Evolutionary conservation across 176 grass and related monocot genomes (phyloP).

Genomic region (Rhipidocladum racemiflorum): DNA sequence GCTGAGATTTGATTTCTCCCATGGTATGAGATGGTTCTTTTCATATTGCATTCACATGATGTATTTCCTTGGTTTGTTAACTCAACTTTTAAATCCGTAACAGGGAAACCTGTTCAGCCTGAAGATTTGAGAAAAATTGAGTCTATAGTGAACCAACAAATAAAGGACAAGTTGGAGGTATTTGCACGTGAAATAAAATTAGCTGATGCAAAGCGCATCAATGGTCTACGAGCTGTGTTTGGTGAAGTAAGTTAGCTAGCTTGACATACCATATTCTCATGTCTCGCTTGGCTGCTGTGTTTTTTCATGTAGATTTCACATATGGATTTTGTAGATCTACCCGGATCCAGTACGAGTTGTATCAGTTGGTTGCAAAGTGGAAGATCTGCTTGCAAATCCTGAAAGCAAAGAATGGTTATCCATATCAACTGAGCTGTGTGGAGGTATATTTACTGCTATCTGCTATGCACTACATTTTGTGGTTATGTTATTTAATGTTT

Average conservation of each 20-base stretch:
- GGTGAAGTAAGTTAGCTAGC: conserved; percentile 59
- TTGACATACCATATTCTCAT: not conserved
- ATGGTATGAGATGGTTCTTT: conserved; percentile 55
- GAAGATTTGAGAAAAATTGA: conserved; percentile 96
- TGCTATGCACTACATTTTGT: conserved; percentile 2
- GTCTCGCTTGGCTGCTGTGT: conserved; percentile 7
- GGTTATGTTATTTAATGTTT: conserved; percentile 4
- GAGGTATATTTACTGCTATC: conserved; percentile 49
- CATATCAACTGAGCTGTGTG: conserved; percentile 84
- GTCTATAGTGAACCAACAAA: conserved; percentile 91
- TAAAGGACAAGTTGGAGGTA: conserved; percentile 76
- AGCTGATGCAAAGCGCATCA: conserved; percentile 62
- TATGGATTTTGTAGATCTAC: conserved; percentile 55
- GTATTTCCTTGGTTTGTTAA: not conserved
- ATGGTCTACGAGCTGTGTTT: conserved; percentile 81
- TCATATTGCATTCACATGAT: not conserved
- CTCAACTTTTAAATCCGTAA: conserved; percentile 23
- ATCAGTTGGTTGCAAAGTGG: conserved; percentile 79
- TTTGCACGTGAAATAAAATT: conserved; percentile 73
- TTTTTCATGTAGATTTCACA: not conserved
- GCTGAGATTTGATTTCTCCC: conserved; percentile 96
- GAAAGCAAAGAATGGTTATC: conserved; percentile 85
- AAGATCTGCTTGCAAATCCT: conserved; percentile 63
- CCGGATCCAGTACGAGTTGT: conserved; percentile 90
- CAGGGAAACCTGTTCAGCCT: conserved; percentile 90